Evolutionary conservation across 2,329 filamentous ascomycete genomes (phyloP).

Genomic region (Colletotrichum cordylinicola): DNA sequence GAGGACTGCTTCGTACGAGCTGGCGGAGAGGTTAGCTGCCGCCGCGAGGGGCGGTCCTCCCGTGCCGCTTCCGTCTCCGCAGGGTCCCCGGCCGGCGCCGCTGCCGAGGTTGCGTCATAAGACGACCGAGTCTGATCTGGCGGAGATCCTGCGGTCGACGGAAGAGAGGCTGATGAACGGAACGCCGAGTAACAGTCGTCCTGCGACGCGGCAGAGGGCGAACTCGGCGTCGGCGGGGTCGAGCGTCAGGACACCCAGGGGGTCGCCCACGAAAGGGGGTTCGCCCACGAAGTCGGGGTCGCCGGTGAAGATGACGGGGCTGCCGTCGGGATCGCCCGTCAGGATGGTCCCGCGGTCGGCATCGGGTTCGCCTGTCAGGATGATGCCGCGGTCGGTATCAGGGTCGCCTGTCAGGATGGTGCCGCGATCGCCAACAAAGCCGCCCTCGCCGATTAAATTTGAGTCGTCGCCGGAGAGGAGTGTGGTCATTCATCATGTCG

Average conservation of each 20-base stretch:
- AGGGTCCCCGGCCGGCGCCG: slow-evolving; percentile 17
- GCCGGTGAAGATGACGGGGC: not conserved
- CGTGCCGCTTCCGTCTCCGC: not conserved
- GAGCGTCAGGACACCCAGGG: slow-evolving; percentile 10
- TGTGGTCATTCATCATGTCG: not conserved
- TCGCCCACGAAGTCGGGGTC: not conserved
- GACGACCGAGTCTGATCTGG: slow-evolving; percentile 53
- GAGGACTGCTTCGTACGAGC: slow-evolving; percentile 20
- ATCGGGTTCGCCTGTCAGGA: not conserved
- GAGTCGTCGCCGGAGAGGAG: not conserved
- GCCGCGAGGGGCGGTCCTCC: slow-evolving; percentile 18
- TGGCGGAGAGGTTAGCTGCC: slow-evolving; percentile 22
- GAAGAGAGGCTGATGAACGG: slow-evolving; percentile 55
- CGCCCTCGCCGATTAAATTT: not conserved
- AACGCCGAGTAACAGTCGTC: slow-evolving; percentile 31
- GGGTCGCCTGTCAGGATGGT: not conserved
- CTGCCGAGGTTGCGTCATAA: slow-evolving; percentile 29
- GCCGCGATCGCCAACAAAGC: not conserved
- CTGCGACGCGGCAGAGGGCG: slow-evolving; percentile 32
- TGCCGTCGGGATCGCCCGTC: not conserved
- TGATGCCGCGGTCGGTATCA: not conserved
- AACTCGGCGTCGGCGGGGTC: slow-evolving; percentile 27
- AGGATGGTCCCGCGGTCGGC: not conserved
- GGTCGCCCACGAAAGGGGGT: not conserved
- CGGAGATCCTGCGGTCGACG: slow-evolving; percentile 57